Evolutionary conservation across 768 basidiomycete genomes (phyloP).

Genomic region (Leccinellum albellum): DNA sequence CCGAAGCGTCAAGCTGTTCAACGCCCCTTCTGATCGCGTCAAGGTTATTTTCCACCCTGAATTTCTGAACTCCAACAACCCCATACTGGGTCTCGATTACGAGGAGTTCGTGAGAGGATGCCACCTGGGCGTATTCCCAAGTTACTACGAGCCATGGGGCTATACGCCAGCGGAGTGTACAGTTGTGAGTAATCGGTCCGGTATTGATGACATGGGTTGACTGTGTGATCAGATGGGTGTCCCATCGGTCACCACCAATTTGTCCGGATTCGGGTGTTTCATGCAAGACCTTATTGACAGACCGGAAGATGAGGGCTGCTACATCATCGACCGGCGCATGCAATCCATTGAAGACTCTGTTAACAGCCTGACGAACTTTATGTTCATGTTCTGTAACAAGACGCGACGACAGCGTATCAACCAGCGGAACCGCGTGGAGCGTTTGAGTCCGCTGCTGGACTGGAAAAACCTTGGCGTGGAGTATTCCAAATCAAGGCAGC

Average conservation of each 20-base stretch:
- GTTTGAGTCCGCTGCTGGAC: slow-evolving; percentile 87
- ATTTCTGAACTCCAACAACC: slow-evolving; percentile 97
- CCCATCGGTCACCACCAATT: slow-evolving; percentile 93
- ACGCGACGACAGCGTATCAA: slow-evolving; percentile 97
- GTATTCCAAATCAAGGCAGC: slow-evolving; percentile 91
- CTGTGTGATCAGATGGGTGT: slow-evolving; percentile 78
- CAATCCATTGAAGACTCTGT: slow-evolving; percentile 91
- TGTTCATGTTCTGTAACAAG: slow-evolving; percentile 76
- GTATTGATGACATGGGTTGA: slow-evolving; percentile 7
- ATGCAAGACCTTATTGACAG: slow-evolving; percentile 97
- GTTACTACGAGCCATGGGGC: slow-evolving; percentile 95
- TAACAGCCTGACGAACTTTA: slow-evolving; percentile 69
- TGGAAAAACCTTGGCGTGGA: slow-evolving; percentile 99
- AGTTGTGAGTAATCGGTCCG: slow-evolving; percentile 57
- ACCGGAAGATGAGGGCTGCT: slow-evolving; percentile 92
- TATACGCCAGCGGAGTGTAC: slow-evolving; percentile 99
- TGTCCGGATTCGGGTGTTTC: slow-evolving; percentile 97
- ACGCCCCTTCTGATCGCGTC: slow-evolving; percentile 81
- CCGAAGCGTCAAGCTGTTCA: slow-evolving; percentile 91
- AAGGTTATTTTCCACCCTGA: slow-evolving; percentile 99
- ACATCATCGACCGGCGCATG: slow-evolving; percentile 90
- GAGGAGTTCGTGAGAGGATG: slow-evolving; percentile 99
- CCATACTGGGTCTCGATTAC: slow-evolving; percentile 94
- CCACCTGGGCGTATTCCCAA: slow-evolving; percentile 97
- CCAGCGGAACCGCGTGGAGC: slow-evolving; percentile 96